Evolutionary conservation across 2,329 filamentous ascomycete genomes (phyloP).

Genomic region (Arthrobotrys megalospora): DNA sequence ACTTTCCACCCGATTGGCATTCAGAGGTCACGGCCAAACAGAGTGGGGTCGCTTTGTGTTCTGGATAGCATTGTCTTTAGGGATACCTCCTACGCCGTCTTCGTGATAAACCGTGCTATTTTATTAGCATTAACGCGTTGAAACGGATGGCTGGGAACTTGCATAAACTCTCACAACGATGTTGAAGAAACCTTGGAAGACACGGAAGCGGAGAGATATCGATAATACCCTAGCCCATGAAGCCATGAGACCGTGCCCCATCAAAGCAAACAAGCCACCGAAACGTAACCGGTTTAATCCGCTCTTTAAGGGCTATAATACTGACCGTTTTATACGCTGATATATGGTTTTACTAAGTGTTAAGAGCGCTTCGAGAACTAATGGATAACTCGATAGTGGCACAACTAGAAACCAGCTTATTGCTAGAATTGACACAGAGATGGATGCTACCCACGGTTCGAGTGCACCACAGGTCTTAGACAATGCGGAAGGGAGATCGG

Average conservation of each 20-base stretch:
- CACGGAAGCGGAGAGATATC: conserved; percentile 46
- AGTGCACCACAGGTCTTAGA: conserved; percentile 28
- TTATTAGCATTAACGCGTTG: conserved; percentile 11
- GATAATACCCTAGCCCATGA: conserved; percentile 15
- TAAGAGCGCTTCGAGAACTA: conserved; percentile 24
- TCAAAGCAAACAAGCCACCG: conserved; percentile 17
- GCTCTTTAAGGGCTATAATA: conserved; percentile 20
- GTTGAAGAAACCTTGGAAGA: conserved; percentile 15
- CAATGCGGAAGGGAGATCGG: conserved; percentile 50
- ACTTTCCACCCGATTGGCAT: conserved; percentile 30
- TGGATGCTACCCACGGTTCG: conserved; percentile 17
- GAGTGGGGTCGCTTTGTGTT: conserved; percentile 30
- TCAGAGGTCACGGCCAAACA: conserved; percentile 22
- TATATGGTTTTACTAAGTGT: background rate
- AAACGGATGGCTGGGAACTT: conserved; percentile 22
- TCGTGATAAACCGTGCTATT: conserved; percentile 2
- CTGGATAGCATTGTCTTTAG: conserved; percentile 8
- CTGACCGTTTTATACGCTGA: conserved; percentile 19
- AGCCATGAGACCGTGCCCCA: background rate
- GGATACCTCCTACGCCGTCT: conserved; percentile 6
- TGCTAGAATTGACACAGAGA: background rate
- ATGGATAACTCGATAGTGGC: conserved; percentile 15
- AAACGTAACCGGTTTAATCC: conserved; percentile 16
- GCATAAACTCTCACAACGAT: background rate
- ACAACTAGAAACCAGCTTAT: conserved; percentile 2